These are phyloP conservation scores for Paramecium bursaria DNA, from an alignment of 73 alveolate species.

Conservation along the genomic window DNA sequence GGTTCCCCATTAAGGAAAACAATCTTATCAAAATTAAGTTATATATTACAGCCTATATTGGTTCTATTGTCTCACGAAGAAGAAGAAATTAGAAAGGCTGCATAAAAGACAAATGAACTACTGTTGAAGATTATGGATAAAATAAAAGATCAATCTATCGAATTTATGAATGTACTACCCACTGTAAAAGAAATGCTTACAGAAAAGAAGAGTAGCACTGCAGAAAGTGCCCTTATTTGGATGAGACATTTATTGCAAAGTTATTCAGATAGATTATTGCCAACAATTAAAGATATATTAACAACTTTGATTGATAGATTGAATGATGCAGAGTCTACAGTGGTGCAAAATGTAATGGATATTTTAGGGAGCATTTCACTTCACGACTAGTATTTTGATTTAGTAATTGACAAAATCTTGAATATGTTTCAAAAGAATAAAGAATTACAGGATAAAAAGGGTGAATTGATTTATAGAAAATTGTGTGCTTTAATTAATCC, in stretches of 20 bases:
- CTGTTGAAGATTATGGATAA: constrained; percentile 59
- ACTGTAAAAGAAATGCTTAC: constrained; percentile 62
- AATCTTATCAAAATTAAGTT: constrained; percentile 25
- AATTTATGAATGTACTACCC: constrained; percentile 67
- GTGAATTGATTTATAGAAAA: constrained; percentile 55
- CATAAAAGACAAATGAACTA: constrained; percentile 61
- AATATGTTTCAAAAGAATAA: constrained; percentile 46
- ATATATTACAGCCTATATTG: constrained; percentile 35
- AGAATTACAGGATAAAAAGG: constrained; percentile 44
- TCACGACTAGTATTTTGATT: constrained; percentile 63
- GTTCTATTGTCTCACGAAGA: constrained; percentile 55
- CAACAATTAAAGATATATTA: constrained; percentile 54
- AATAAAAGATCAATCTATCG: constrained; percentile 55
- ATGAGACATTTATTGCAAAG: constrained; percentile 64
- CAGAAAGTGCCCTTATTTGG: constrained; percentile 70
- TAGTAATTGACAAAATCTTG: constrained; percentile 62
- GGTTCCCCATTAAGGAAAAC: constrained; percentile 60
- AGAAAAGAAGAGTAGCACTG: constrained; percentile 59
- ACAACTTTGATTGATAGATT: constrained; percentile 61
- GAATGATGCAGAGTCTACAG: constrained; percentile 62
- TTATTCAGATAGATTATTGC: constrained; percentile 43
- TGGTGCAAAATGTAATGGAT: constrained; percentile 64
- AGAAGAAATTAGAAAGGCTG: constrained; percentile 72
- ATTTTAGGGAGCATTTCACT: constrained; percentile 55
- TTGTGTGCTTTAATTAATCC: constrained; percentile 61